Evolutionary conservation across 176 grass and related monocot genomes (phyloP), one percentile per base, ranked within the genome.

Genomic region (Luzula sylvatica): DNA sequence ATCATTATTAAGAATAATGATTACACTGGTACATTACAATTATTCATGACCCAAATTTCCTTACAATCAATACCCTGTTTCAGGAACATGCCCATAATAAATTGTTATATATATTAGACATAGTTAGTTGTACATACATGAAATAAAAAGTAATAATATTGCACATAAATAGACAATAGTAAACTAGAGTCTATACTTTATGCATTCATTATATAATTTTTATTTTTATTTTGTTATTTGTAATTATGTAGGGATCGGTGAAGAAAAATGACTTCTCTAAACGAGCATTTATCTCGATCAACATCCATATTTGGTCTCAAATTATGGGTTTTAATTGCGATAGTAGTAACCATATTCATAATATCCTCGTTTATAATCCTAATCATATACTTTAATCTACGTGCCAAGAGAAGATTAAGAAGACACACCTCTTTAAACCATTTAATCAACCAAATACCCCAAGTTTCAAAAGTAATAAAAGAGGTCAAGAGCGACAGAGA

Each of bases 301-400:
- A n/a, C n/a, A 43, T 82, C 92, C 22, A 79, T 87, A 40, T 71
- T 80, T 47, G 85, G 87, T 50, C 85, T 98, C 56, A 87, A 98
- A 82, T 30, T 98, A 87, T 98, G 92, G 92, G 75, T 90, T 62
- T 67, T 90, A 45, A 65, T 98, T 41, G 77, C 81, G 44, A 80
- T 98, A 54, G 57, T 69, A 59, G 61, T 98, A 64, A 85, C 74
- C 11, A 79, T 49, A 20, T 90, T 80, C 68, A 90, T 87, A 60
- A 26, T 90, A 65, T 54, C 80, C 3, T 54, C 86, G 65, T 80
- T 98, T 50, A 75, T 86, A 26, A 59, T 72, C 18, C 15, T 87
- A 20, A 65, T 80, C 15, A 67, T 90, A 35, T 98, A 85, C 58
- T 64, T 87, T 42, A 90, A 83, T 22, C 65, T 79, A 23, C 39